These are phyloP conservation scores for Haberlea rhodopensis DNA, from an alignment of 257 asterid genomes.

Conservation along the genomic window DNA sequence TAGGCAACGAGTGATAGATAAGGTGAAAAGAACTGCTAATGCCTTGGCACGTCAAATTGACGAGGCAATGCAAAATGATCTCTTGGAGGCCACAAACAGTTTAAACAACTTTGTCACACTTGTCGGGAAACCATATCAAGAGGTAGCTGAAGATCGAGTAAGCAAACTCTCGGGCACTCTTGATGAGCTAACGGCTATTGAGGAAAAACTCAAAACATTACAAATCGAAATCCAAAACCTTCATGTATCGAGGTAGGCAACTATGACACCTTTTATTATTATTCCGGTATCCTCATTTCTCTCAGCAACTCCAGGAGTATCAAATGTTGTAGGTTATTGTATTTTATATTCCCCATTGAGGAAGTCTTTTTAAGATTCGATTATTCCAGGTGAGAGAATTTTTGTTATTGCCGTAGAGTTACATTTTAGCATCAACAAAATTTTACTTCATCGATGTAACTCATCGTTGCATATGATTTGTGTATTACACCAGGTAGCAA, in stretches of 20 bases:
- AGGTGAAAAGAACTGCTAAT: conserved; percentile 73
- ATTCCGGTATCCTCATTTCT: not conserved
- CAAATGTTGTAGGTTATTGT: conserved; percentile 18
- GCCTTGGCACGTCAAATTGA: conserved; percentile 80
- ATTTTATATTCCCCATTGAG: conserved; percentile 2
- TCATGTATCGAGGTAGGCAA: conserved; percentile 46
- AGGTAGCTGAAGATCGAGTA: conserved; percentile 50
- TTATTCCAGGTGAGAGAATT: not conserved
- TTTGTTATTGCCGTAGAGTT: not conserved
- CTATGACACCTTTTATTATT: not conserved
- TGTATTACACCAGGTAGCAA: not conserved
- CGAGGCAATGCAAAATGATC: conserved; percentile 84
- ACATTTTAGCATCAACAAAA: not conserved
- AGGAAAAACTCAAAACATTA: conserved; percentile 51
- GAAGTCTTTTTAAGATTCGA: not conserved
- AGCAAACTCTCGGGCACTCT: conserved; percentile 48
- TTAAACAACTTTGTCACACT: conserved; percentile 50
- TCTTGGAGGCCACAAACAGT: conserved; percentile 46
- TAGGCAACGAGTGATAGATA: conserved; percentile 59
- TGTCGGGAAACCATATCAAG: conserved; percentile 65
- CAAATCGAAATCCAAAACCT: conserved; percentile 76
- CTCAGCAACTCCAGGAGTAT: not conserved
- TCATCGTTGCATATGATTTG: not conserved
- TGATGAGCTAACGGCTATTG: conserved; percentile 49
- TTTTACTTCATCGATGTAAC: not conserved